phyloP scores from a whole-genome alignment of 192 early-diverging fungal genomes.

The Podila verticillata region DNA sequence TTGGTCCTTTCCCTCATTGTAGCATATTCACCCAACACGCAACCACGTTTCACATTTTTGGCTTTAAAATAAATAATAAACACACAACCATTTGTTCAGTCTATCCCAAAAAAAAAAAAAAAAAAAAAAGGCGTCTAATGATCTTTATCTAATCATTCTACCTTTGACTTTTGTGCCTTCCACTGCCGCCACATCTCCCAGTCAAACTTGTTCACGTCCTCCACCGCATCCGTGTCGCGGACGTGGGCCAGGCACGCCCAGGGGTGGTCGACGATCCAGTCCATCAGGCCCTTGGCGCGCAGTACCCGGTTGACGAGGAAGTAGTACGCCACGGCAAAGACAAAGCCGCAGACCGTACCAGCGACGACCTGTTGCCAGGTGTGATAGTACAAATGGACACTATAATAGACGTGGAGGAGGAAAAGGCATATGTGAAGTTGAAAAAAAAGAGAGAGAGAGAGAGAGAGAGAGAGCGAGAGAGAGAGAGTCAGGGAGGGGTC shows the following conservation, averaged over 20 bases:
- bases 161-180: background rate
- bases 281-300: conserved; percentile 50
- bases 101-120: background rate
- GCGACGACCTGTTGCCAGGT: conserved; percentile 75
- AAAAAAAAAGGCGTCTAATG: background rate
- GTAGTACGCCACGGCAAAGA: conserved; percentile 70
- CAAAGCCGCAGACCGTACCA: conserved; percentile 65
- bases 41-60: background rate
- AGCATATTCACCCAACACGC: conserved; percentile 17
- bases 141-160: background rate
- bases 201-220: conserved; percentile 61
- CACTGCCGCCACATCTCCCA: conserved; percentile 58
- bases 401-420: conserved; percentile 11
- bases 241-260: conserved; percentile 56
- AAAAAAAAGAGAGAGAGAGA: background rate
- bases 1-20: conserved; percentile 6
- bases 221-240: conserved; percentile 54
- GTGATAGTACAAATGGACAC: conserved; percentile 81
- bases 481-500: no score
- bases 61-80: conserved; percentile 1
- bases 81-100: background rate
- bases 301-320: conserved; percentile 43
- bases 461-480: background rate
- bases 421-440: background rate
- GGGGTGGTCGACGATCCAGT: conserved; percentile 52